A percentile compares a stretch with the other conserved stretches of the same genome.
These are phyloP conservation scores for Seiridium cupressi DNA, from an alignment of 2,329 filamentous ascomycete species.

Conservation along the genomic window DNA sequence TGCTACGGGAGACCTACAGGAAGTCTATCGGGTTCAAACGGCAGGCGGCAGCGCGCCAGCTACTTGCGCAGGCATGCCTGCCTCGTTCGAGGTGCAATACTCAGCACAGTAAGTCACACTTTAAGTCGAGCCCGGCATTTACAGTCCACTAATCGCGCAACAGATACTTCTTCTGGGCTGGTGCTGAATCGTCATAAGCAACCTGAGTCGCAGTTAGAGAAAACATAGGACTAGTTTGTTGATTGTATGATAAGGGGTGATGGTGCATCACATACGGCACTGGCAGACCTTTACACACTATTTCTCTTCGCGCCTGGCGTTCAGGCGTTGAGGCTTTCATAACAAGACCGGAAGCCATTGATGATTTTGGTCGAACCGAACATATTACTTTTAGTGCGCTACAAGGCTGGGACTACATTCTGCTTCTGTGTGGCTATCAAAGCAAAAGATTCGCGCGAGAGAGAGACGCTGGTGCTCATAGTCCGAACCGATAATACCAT, in stretches of 20 bases:
- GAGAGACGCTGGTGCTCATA: not conserved
- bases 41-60: constrained; percentile 75
- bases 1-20: constrained; percentile 62
- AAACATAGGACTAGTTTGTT: not conserved
- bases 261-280: not conserved
- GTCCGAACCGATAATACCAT: not conserved
- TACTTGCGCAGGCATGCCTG: constrained; percentile 65
- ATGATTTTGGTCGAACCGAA: not conserved
- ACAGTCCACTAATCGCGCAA: not conserved
- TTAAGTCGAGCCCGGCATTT: not conserved
- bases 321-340: constrained; percentile 3
- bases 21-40: constrained; percentile 82
- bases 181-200: not conserved
- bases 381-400: not conserved
- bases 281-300: not conserved
- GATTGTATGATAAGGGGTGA: constrained; percentile 11
- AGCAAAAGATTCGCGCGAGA: not conserved
- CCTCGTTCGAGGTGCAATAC: constrained; percentile 73
- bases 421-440: not conserved
- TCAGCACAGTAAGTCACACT: constrained; percentile 70
- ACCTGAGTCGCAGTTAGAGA: constrained; percentile 5
- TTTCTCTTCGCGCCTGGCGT: not conserved
- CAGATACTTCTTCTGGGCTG: constrained; percentile 30
- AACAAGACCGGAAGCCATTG: not conserved
- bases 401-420: not conserved